These are phyloP conservation scores for Cercospora brassicicola DNA, from an alignment of 2,329 filamentous ascomycete species.

Conservation along the genomic window DNA sequence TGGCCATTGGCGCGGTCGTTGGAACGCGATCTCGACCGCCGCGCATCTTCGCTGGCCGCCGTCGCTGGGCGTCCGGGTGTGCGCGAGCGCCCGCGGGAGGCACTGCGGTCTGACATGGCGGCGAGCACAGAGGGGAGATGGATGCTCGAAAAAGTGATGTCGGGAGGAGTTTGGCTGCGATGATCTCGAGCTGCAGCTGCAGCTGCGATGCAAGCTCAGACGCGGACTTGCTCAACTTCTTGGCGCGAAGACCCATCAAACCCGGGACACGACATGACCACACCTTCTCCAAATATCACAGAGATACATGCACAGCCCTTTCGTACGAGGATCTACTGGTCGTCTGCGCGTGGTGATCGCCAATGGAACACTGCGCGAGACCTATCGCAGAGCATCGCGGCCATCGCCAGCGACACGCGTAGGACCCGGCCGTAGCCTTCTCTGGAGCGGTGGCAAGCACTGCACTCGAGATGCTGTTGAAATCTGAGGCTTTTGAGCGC, in stretches of 20 bases:
- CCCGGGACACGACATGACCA: neutral
- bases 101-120: slow-evolving; percentile 33
- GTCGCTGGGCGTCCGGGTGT: slow-evolving; percentile 26
- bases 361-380: neutral
- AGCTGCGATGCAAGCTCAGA: slow-evolving; percentile 2
- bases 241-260: neutral
- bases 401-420: neutral
- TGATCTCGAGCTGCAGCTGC: slow-evolving; percentile 7
- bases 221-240: neutral
- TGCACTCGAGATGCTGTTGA: neutral
- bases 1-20: slow-evolving; percentile 38
- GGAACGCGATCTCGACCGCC: slow-evolving; percentile 32
- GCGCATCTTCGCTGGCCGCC: slow-evolving; percentile 24
- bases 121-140: neutral
- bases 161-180: neutral
- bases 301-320: neutral
- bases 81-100: slow-evolving; percentile 45
- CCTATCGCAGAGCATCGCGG: neutral
- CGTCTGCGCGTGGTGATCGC: neutral
- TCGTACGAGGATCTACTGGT: neutral
- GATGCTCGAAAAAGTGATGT: neutral
- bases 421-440: neutral
- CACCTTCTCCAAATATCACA: neutral
- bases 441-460: neutral
- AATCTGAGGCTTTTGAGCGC: neutral